Percentiles rank a stretch among this genome's conserved stretches.
These are phyloP conservation scores for Cucurbitaria berberidis DNA, from an alignment of 2,329 filamentous ascomycete species.

Conservation along the genomic window DNA sequence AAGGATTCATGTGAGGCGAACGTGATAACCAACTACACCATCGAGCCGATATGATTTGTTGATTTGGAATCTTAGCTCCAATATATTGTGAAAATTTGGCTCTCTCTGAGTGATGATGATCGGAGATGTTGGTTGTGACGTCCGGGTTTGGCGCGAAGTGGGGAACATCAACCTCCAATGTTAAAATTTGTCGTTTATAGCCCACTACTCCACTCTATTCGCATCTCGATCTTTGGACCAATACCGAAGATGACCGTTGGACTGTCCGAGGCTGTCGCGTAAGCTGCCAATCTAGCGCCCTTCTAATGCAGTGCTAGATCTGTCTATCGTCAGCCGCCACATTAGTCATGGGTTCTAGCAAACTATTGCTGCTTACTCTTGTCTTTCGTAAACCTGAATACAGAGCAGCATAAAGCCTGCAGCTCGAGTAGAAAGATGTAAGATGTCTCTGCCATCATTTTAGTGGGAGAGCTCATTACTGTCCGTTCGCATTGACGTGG, in stretches of 20 bases:
- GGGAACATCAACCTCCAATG: not conserved
- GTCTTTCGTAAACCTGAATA: too few relatives aligned
- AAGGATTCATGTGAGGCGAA: conserved; percentile 36
- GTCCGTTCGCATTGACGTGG: too few relatives aligned
- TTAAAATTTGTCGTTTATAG: not conserved
- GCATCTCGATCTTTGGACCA: not conserved
- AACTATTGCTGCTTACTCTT: too few relatives aligned
- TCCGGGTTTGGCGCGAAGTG: not conserved
- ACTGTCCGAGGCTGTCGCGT: too few relatives aligned
- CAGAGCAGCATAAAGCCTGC: not conserved
- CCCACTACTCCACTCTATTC: not conserved
- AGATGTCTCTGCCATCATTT: too few relatives aligned
- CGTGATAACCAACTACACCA: conserved; percentile 40
- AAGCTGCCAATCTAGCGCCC: too few relatives aligned
- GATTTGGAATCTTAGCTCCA: not conserved
- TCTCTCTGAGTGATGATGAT: not conserved
- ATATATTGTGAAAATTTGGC: not conserved
- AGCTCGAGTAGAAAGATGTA: too few relatives aligned
- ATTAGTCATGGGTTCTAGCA: too few relatives aligned
- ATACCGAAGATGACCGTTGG: too few relatives aligned
- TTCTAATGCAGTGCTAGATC: too few relatives aligned
- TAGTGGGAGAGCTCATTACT: too few relatives aligned
- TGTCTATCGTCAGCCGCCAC: too few relatives aligned
- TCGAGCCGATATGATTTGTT: conserved; percentile 14
- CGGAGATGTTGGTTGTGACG: not conserved